Conservation (phyloP, 1,139 yeast species). For the Arxiozyma bovina region DNA sequence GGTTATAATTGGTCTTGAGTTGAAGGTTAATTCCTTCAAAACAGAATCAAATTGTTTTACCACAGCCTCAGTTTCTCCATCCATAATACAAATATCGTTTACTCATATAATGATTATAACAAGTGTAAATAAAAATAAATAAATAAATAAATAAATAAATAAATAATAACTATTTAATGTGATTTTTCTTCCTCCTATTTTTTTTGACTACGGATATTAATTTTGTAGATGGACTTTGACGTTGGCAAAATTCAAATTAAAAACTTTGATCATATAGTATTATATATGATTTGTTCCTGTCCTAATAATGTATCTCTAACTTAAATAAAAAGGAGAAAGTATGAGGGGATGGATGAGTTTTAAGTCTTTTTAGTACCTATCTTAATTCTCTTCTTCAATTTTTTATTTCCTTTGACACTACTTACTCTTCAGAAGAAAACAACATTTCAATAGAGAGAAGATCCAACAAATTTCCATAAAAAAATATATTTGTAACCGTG, state of each 20-base stretch:
- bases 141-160: background rate
- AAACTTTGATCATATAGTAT: no score
- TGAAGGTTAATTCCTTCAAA: constrained; percentile 69
- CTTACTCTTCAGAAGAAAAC: no score
- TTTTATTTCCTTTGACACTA: no score
- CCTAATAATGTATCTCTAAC: background rate
- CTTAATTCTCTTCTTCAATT: no score
- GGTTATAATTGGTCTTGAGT: constrained; percentile 82
- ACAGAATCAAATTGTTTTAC: constrained; percentile 27
- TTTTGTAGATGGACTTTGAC: background rate
- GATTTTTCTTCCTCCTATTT: background rate
- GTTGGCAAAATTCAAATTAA: background rate
- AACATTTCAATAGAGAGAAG: no score
- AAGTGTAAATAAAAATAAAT: background rate
- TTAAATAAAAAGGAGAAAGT: background rate
- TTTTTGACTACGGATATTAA: background rate
- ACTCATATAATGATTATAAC: background rate
- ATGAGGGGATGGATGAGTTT: no score
- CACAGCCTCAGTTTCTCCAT: constrained; percentile 18
- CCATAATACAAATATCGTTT: constrained; percentile 10
- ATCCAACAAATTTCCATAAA: no score
- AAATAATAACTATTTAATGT: background rate
- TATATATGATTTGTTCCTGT: no score
- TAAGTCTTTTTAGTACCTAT: background rate
- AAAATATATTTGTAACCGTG: no score